These are phyloP conservation scores for Leptodontidium sp. DNA, from an alignment of 2,329 filamentous ascomycete genomes.

Conservation along the genomic window DNA sequence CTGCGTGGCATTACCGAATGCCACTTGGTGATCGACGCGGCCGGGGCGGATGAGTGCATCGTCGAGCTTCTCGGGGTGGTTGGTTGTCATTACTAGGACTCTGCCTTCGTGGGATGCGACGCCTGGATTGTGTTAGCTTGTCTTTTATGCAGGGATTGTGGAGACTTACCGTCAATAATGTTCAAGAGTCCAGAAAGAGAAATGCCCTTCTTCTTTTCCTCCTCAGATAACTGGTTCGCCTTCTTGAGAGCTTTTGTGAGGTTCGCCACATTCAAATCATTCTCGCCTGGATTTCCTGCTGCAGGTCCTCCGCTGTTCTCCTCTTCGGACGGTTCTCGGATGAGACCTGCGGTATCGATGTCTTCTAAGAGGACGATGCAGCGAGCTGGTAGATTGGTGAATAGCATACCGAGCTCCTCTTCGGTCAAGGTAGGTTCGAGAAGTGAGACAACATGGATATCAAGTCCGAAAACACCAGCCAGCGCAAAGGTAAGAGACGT, in stretches of 20 bases:
- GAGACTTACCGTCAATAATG: slow-evolving; percentile 60
- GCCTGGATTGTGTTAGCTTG: slow-evolving; percentile 47
- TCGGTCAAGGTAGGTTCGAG: slow-evolving; percentile 68
- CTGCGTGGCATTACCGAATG: slow-evolving; percentile 65
- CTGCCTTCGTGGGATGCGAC: slow-evolving; percentile 81
- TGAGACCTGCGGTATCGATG: slow-evolving; percentile 71
- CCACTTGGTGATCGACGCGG: slow-evolving; percentile 74
- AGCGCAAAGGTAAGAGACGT: slow-evolving; percentile 72
- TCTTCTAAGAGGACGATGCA: slow-evolving; percentile 75
- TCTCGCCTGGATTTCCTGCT: slow-evolving; percentile 24
- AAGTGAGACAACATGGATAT: slow-evolving; percentile 71
- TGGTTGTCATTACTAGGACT: slow-evolving; percentile 84
- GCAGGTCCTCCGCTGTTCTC: slow-evolving; percentile 30
- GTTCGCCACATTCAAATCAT: slow-evolving; percentile 50
- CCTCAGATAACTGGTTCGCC: slow-evolving; percentile 48
- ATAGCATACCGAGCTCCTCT: slow-evolving; percentile 65
- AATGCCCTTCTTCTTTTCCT: slow-evolving; percentile 56
- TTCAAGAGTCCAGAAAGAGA: slow-evolving; percentile 83
- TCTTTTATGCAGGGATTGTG: background rate
- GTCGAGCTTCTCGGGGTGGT: slow-evolving; percentile 76
- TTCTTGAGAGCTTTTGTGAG: slow-evolving; percentile 55
- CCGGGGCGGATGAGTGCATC: slow-evolving; percentile 78
- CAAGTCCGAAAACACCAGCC: slow-evolving; percentile 70
- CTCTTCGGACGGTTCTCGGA: slow-evolving; percentile 49
- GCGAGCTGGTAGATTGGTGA: slow-evolving; percentile 65